Evolutionary conservation across 768 basidiomycete species (phyloP).

Genomic region (Naganishia vishniacii): DNA sequence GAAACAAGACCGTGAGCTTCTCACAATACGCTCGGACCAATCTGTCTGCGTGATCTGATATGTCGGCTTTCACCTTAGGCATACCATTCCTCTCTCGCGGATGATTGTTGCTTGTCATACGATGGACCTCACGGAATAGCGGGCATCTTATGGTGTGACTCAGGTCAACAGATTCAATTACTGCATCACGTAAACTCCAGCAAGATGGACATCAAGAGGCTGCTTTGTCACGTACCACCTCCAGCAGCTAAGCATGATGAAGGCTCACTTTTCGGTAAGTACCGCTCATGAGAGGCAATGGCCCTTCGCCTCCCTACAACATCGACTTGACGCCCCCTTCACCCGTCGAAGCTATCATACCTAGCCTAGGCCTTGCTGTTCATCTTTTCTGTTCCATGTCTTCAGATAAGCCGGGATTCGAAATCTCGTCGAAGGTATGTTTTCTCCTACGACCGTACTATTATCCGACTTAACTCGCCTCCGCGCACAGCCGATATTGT

Average conservation of each 20-base stretch:
- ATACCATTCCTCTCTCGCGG: constrained; percentile 51
- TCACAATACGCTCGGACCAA: too few relatives aligned
- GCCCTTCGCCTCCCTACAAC: too few relatives aligned
- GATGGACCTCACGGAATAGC: constrained; percentile 12
- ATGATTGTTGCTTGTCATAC: constrained; percentile 63
- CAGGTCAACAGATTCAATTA: background rate
- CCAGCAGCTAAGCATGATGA: background rate
- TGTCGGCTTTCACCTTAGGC: background rate
- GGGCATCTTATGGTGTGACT: background rate
- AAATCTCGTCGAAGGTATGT: background rate
- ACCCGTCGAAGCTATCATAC: background rate
- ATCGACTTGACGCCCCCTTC: background rate
- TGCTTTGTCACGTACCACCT: background rate
- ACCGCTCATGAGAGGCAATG: too few relatives aligned
- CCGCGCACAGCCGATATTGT: constrained; percentile 72
- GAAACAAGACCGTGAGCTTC: constrained; percentile 64
- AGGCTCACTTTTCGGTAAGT: constrained; percentile 8
- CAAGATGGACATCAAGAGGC: background rate
- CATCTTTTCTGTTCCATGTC: background rate
- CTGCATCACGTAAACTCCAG: background rate
- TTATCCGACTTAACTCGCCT: background rate
- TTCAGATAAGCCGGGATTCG: background rate
- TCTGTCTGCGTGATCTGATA: too few relatives aligned
- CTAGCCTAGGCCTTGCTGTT: background rate
- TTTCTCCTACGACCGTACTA: background rate